Evolutionary conservation across 345 rosid species (phyloP), one percentile per base, ranked within the genome.

Genomic region (Syzygium jambos): DNA sequence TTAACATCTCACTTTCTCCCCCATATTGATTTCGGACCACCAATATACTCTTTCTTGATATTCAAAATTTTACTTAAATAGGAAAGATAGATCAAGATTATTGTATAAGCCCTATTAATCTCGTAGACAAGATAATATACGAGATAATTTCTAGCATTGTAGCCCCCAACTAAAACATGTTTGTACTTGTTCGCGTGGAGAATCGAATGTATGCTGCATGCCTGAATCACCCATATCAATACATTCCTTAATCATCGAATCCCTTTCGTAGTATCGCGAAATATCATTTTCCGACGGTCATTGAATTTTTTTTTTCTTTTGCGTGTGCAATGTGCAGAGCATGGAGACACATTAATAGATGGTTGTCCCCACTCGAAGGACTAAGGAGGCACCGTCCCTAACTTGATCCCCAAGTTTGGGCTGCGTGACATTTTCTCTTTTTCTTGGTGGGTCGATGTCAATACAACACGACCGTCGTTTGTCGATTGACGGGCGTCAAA

Each of bases 401-500:
- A 73, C 80, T 73, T 73, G 80, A 73, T 73, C 80, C 21, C 80
- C 8, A 73, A 73, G 49, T 5, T 34, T 34, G 46, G 49, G 80
- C 49, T 73, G 2, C 0, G 0, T 1, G 43, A 38, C 0, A 0
- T 22, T 73, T 38, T 34, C 21, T 65, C 43, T 17, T 34, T 34
- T 34, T 30, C 3, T 30, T 17, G 46, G 46, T 43, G 46, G 46
- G 46, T 43, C 46, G 46, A 43, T 43, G 46, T 43, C 46, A 43
- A 43, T 43, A 5, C 46, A 43, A 43, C 46, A 43, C 46, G 46
- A 43, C 46, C 46, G 46, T 6, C 1, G 46, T 43, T 43, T 6
- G 46, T 43, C 46, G 7, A 43, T 43, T 43, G 46, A 43, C 46
- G 46, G 46, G 7, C 46, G 46, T 43, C 46, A 43, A 43, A 43